A percentile compares a stretch with the other conserved stretches of the same genome.
phyloP scores from a whole-genome alignment of 441 rosid genomes.

The Eruca vesicaria region DNA sequence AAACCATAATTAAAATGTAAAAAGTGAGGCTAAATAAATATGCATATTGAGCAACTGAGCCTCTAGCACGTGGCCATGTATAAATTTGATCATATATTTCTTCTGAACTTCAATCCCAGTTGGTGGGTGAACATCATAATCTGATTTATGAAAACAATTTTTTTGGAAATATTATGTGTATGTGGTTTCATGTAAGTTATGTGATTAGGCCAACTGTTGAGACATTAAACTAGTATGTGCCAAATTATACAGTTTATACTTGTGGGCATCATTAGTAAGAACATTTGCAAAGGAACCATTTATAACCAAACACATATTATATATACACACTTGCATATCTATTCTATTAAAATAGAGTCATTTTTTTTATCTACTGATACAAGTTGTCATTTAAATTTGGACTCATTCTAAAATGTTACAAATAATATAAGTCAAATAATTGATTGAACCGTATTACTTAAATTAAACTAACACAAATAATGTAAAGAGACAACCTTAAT shows the following conservation, averaged over 20 bases:
- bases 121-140: conserved; percentile 28
- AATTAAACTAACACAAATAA: too few species aligned
- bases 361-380: too few species aligned
- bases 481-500: too few species aligned
- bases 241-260: conserved; percentile 18
- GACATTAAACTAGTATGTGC: conserved; percentile 17
- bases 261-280: conserved; percentile 26
- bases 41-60: not conserved
- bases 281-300: conserved; percentile 7
- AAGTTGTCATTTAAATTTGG: too few species aligned
- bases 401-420: too few species aligned
- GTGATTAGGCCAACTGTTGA: conserved; percentile 26
- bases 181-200: conserved; percentile 17
- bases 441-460: too few species aligned
- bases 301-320: conserved; percentile 14
- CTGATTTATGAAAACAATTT: not conserved
- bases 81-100: not conserved
- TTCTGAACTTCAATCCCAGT: not conserved
- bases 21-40: not conserved
- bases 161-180: conserved; percentile 1
- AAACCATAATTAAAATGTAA: too few species aligned
- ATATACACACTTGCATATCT: too few species aligned
- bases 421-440: too few species aligned
- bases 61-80: conserved; percentile 1
- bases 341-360: too few species aligned